Conservation (phyloP, 2,329 filamentous ascomycete species). For the Alternaria viburni region DNA sequence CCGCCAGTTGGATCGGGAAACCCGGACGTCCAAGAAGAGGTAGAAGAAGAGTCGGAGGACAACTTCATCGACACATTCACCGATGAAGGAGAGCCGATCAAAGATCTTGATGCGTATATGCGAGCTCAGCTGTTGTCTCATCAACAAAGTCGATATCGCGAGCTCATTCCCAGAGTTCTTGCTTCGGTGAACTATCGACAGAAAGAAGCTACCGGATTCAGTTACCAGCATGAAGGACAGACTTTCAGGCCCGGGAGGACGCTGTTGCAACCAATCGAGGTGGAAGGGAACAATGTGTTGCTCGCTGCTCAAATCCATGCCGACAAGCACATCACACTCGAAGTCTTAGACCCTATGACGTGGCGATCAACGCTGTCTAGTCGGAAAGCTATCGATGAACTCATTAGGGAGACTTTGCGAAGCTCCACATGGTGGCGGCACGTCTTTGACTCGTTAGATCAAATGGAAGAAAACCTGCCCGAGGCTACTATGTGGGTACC, state of each 20-base stretch:
- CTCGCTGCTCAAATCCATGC: neutral
- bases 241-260: constrained; percentile 12
- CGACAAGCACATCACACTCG: constrained; percentile 3
- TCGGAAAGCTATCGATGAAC: neutral
- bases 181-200: constrained; percentile 13
- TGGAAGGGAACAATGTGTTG: neutral
- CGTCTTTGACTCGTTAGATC: neutral
- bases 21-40: neutral
- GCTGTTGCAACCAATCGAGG: neutral
- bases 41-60: neutral
- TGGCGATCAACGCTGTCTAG: neutral
- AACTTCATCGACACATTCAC: constrained; percentile 6
- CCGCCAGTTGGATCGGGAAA: no score
- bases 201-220: constrained; percentile 5
- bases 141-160: neutral
- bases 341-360: constrained; percentile 11
- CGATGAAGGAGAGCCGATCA: neutral
- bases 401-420: neutral
- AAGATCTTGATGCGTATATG: neutral
- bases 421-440: neutral
- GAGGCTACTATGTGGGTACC: constrained; percentile 2
- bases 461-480: neutral
- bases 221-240: neutral
- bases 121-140: neutral
- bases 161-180: constrained; percentile 12